Percentiles rank a stretch among this genome's conserved stretches.
phyloP scores from a whole-genome alignment of 768 basidiomycete genomes.

The Suillus bovinus region DNA sequence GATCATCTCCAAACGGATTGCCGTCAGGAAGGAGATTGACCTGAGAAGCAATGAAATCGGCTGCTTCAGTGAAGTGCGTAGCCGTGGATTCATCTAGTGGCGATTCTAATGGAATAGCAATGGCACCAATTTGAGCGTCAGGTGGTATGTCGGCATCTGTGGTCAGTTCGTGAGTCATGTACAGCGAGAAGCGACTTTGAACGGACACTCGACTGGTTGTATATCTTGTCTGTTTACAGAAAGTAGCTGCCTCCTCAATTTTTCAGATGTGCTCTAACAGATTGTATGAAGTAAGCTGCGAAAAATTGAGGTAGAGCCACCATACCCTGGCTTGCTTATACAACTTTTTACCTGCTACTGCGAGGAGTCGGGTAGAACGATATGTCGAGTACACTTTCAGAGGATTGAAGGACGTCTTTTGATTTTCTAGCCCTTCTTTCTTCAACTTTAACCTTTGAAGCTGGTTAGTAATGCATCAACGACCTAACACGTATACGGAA shows the following conservation, averaged over 20 bases:
- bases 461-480: not conserved
- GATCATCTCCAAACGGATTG: slow-evolving; percentile 4
- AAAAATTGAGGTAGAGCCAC: not conserved
- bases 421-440: not conserved
- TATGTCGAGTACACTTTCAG: not conserved
- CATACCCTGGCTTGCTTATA: not conserved
- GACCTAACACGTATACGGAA: not conserved
- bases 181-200: not conserved
- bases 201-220: not conserved
- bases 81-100: slow-evolving; percentile 10
- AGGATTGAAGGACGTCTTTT: slow-evolving; percentile 2
- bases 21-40: not conserved
- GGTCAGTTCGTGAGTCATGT: no score
- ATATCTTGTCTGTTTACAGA: not conserved
- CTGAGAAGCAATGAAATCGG: not conserved
- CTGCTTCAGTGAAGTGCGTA: slow-evolving; percentile 2
- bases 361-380: not conserved
- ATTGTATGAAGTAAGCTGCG: not conserved
- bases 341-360: not conserved
- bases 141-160: slow-evolving; percentile 6
- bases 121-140: not conserved
- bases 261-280: slow-evolving; percentile 3
- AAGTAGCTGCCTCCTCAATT: slow-evolving; percentile 1
- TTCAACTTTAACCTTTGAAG: not conserved
- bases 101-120: slow-evolving; percentile 5